These are phyloP conservation scores for Aspergillus versicolor DNA, from an alignment of 2,329 filamentous ascomycete species.

Conservation along the genomic window DNA sequence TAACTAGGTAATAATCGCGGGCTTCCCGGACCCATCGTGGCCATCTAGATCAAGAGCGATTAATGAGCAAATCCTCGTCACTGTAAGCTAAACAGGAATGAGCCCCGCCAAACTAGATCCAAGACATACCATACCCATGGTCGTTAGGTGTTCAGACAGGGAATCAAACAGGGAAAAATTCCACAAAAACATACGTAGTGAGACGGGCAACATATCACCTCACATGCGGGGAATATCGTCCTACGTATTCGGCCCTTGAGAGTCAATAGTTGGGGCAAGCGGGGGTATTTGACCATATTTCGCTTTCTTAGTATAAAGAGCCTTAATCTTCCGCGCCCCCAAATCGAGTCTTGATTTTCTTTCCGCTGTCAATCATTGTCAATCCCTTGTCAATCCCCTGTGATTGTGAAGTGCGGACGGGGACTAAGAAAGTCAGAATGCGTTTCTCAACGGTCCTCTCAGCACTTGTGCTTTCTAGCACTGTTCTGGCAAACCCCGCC, in stretches of 20 bases:
- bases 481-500: slow-evolving; percentile 21
- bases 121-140: slow-evolving; percentile 4
- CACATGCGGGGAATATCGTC: slow-evolving; percentile 19
- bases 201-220: slow-evolving; percentile 14
- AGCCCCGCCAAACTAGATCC: slow-evolving; percentile 8
- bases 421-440: slow-evolving; percentile 20
- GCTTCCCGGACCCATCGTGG: background rate
- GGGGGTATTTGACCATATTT: slow-evolving; percentile 8
- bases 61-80: background rate
- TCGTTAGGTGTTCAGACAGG: slow-evolving; percentile 6
- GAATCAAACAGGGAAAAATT: slow-evolving; percentile 2
- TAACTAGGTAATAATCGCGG: background rate
- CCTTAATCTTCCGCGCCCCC: slow-evolving; percentile 6
- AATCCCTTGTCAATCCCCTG: slow-evolving; percentile 9
- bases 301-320: slow-evolving; percentile 19
- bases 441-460: slow-evolving; percentile 23
- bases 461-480: slow-evolving; percentile 23
- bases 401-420: slow-evolving; percentile 17
- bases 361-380: slow-evolving; percentile 17
- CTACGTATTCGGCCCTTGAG: slow-evolving; percentile 14
- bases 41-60: slow-evolving; percentile 2
- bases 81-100: slow-evolving; percentile 13
- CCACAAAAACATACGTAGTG: background rate
- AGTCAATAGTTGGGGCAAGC: slow-evolving; percentile 10
- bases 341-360: slow-evolving; percentile 7